phyloP scores from a whole-genome alignment of 306 rosid genomes.

The Corylus heterophylla region DNA sequence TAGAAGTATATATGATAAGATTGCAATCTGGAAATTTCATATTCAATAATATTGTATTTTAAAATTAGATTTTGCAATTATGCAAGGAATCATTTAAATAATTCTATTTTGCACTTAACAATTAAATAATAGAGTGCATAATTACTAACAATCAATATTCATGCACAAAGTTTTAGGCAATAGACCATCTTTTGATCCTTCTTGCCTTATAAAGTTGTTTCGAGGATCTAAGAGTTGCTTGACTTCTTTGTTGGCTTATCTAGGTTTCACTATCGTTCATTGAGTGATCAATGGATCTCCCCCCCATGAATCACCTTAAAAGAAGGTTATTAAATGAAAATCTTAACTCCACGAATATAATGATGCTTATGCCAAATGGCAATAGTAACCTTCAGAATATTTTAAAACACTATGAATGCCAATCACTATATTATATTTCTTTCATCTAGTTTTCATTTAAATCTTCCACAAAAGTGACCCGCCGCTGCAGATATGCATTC shows the following conservation, averaged over 20 bases:
- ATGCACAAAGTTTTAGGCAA: not conserved
- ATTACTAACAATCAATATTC: not conserved
- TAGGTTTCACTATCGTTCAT: not conserved
- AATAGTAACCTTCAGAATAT: not conserved
- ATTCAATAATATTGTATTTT: not conserved
- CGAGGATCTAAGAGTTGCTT: not conserved
- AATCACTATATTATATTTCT: too few relatives aligned
- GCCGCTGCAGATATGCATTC: not conserved
- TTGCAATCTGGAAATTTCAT: not conserved
- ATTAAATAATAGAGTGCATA: not conserved
- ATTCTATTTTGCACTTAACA: too few relatives aligned
- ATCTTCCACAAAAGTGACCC: not conserved
- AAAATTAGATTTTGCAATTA: not conserved
- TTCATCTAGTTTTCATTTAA: not conserved
- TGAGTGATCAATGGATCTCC: not conserved
- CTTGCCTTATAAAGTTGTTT: not conserved
- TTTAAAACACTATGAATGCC: not conserved
- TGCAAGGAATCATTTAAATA: not conserved
- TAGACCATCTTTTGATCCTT: constrained; percentile 7
- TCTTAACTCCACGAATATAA: not conserved
- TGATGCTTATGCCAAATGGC: not conserved
- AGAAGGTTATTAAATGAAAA: not conserved
- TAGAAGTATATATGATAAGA: not conserved
- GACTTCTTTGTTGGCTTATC: not conserved
- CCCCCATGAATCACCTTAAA: not conserved